These are phyloP conservation scores for Hypoxylon trugodes DNA, from an alignment of 495 filamentous ascomycete species.

Conservation along the genomic window DNA sequence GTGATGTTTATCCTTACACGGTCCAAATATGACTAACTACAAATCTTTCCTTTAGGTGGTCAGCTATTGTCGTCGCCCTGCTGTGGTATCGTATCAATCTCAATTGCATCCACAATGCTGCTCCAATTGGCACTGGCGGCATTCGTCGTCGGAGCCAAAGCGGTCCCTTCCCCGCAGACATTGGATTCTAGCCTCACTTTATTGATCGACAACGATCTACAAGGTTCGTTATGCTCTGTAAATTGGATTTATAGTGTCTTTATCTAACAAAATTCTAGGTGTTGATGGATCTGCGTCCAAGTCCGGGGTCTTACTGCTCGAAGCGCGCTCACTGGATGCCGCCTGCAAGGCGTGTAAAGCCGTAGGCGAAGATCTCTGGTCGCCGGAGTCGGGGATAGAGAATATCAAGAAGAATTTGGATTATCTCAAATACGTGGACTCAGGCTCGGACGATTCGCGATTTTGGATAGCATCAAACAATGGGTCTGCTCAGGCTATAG, in stretches of 20 bases:
- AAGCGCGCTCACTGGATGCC: slow-evolving; percentile 35
- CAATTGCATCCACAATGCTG: slow-evolving; percentile 11
- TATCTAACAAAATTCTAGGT: slow-evolving; percentile 40
- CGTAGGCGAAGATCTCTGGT: slow-evolving; percentile 56
- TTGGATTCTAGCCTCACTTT: slow-evolving; percentile 51
- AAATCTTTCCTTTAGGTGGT: background rate
- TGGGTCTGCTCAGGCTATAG: slow-evolving; percentile 33
- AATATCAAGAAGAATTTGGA: slow-evolving; percentile 50
- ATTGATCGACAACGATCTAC: slow-evolving; percentile 52
- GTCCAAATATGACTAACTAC: background rate
- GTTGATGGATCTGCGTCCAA: slow-evolving; percentile 46
- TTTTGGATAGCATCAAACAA: slow-evolving; percentile 51
- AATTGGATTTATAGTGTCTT: background rate
- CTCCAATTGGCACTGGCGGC: slow-evolving; percentile 7
- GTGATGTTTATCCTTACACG: background rate
- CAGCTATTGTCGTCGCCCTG: background rate
- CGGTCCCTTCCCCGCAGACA: slow-evolving; percentile 44
- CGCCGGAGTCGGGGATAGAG: slow-evolving; percentile 44
- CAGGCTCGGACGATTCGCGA: slow-evolving; percentile 27
- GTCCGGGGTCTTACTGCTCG: slow-evolving; percentile 53
- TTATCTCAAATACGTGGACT: slow-evolving; percentile 48
- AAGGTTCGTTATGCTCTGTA: slow-evolving; percentile 41
- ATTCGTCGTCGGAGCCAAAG: slow-evolving; percentile 30
- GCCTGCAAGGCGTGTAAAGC: slow-evolving; percentile 45
- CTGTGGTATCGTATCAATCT: background rate